These are phyloP conservation scores for Suhomyces bokatorum DNA, from an alignment of 1,139 yeast species.

Conservation along the genomic window DNA sequence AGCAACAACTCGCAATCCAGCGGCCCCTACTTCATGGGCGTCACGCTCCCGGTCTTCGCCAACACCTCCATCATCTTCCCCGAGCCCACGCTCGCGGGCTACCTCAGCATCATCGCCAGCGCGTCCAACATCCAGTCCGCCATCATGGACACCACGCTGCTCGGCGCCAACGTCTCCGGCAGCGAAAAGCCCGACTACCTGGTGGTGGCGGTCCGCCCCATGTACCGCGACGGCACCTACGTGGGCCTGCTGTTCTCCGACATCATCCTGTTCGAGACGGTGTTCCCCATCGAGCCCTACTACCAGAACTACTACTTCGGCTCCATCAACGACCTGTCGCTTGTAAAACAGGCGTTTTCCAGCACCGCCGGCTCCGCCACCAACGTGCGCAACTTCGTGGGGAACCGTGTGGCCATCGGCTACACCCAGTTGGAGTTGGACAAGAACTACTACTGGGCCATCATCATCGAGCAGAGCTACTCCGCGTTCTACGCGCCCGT, in stretches of 20 bases:
- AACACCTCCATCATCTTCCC: constrained; percentile 68
- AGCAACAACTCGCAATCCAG: constrained; percentile 36
- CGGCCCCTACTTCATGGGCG: constrained; percentile 48
- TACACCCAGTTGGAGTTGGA: constrained; percentile 56
- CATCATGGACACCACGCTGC: constrained; percentile 36
- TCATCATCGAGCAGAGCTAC: constrained; percentile 67
- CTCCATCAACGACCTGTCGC: constrained; percentile 31
- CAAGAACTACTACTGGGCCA: constrained; percentile 66
- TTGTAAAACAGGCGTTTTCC: constrained; percentile 43
- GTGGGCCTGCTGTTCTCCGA: constrained; percentile 11
- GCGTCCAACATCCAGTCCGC: constrained; percentile 55
- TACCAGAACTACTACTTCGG: constrained; percentile 21
- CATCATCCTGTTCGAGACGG: constrained; percentile 36
- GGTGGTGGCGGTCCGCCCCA: constrained; percentile 37
- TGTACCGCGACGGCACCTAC: constrained; percentile 18
- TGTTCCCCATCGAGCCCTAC: constrained; percentile 37
- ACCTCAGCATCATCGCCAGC: constrained; percentile 62
- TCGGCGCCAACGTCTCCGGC: background rate
- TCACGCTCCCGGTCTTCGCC: constrained; percentile 70
- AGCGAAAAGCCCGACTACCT: constrained; percentile 29
- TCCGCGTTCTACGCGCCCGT: constrained; percentile 65
- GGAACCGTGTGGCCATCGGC: constrained; percentile 64
- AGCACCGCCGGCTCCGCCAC: constrained; percentile 51
- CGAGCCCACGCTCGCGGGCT: constrained; percentile 67
- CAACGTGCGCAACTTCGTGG: constrained; percentile 42